Evolutionary conservation across 164 flowering plant genomes (phyloP).

Genomic region (Sedum album): DNA sequence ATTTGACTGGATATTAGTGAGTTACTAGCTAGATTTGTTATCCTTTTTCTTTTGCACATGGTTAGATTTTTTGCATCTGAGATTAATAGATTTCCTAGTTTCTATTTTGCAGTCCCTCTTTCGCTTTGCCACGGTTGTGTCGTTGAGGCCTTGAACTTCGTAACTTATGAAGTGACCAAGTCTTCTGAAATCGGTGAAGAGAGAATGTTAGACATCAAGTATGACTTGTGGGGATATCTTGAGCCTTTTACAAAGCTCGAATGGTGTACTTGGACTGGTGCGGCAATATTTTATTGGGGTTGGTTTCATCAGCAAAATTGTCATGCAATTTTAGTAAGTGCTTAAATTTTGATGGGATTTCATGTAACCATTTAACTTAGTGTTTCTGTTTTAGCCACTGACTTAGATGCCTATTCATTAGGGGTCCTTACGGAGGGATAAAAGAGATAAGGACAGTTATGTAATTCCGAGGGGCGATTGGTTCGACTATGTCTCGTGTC

Average conservation of each 20-base stretch:
- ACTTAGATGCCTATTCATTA: conserved; percentile 18
- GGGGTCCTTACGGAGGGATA: conserved; percentile 57
- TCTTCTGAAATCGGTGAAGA: conserved; percentile 46
- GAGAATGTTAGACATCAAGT: conserved; percentile 27
- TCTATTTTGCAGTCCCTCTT: conserved; percentile 75
- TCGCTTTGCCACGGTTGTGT: conserved; percentile 57
- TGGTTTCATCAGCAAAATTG: conserved; percentile 58
- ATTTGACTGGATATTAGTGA: conserved; percentile 84
- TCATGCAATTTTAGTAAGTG: too few relatives aligned
- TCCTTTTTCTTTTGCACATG: neutral
- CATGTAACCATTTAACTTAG: too few relatives aligned
- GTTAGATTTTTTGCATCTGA: neutral
- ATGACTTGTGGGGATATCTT: conserved; percentile 40
- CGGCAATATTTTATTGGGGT: conserved; percentile 68
- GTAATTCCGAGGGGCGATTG: conserved; percentile 82
- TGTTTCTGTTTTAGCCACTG: too few relatives aligned
- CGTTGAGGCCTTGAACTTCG: conserved; percentile 38
- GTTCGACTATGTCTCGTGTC: conserved; percentile 79
- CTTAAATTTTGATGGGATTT: too few relatives aligned
- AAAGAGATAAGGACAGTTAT: conserved; percentile 38
- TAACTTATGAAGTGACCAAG: conserved; percentile 24
- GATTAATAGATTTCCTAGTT: conserved; percentile 34
- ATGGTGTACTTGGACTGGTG: conserved; percentile 70
- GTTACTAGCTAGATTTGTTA: conserved; percentile 16
- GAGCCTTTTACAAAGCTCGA: conserved; percentile 50